Evolutionary conservation across 169 alveolate species (phyloP).

Genomic region (Cryptosporidium andersoni): DNA sequence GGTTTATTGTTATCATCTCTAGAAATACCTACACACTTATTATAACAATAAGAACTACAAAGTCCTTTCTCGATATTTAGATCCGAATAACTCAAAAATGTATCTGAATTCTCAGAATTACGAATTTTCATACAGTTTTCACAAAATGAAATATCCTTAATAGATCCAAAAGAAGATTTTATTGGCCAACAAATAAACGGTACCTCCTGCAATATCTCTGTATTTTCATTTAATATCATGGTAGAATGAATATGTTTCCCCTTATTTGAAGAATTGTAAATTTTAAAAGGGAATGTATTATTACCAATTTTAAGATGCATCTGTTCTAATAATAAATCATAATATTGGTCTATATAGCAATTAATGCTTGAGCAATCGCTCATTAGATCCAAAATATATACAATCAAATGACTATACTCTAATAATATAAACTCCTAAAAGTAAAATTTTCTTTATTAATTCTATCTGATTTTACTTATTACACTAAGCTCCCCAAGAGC

Average conservation of each 20-base stretch:
- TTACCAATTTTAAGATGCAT: background rate
- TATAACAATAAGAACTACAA: conserved; percentile 39
- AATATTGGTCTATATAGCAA: conserved; percentile 5
- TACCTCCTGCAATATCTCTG: conserved; percentile 36
- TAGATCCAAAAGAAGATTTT: conserved; percentile 4
- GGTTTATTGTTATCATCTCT: background rate
- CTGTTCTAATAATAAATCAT: conserved; percentile 8
- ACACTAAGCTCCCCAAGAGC: too few species aligned
- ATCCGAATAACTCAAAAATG: conserved; percentile 1
- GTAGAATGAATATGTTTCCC: conserved; percentile 66
- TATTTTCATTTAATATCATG: conserved; percentile 5
- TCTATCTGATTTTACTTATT: too few species aligned
- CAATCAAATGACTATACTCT: too few species aligned
- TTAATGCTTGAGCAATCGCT: background rate
- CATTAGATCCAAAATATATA: conserved; percentile 1
- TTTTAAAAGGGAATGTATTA: conserved; percentile 2
- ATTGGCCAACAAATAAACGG: conserved; percentile 67
- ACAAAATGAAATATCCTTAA: conserved; percentile 12
- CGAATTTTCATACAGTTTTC: conserved; percentile 52
- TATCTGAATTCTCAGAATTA: conserved; percentile 3
- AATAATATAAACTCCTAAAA: too few species aligned
- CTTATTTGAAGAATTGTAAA: conserved; percentile 16
- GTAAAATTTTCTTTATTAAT: too few species aligned
- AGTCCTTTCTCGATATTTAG: conserved; percentile 18
- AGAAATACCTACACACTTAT: conserved; percentile 17